These are phyloP conservation scores for Blastobotrys raffinosifermentans DNA, from an alignment of 1,139 yeast species.

Conservation along the genomic window DNA sequence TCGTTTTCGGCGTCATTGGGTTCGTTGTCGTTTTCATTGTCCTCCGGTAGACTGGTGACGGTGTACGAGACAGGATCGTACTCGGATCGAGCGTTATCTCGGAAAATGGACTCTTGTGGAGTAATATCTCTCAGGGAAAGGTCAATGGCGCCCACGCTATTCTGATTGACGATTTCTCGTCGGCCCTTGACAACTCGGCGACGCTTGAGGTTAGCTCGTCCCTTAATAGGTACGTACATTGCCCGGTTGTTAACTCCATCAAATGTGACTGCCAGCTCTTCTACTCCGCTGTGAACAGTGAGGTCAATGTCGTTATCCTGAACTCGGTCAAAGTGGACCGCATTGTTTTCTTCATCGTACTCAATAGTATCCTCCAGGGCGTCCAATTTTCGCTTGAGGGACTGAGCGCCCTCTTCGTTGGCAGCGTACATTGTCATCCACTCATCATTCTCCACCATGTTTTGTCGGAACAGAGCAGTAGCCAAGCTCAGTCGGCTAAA, in stretches of 20 bases:
- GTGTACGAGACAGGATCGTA: conserved; percentile 58
- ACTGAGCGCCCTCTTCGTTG: conserved; percentile 35
- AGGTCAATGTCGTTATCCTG: conserved; percentile 80
- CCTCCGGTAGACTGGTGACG: conserved; percentile 18
- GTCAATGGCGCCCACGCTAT: conserved; percentile 46
- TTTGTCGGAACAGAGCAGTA: conserved; percentile 69
- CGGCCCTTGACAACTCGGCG: conserved; percentile 60
- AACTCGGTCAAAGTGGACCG: conserved; percentile 53
- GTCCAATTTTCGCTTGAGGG: conserved; percentile 24
- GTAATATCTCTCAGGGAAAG: conserved; percentile 67
- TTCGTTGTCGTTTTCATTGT: conserved; percentile 13
- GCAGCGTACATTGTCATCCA: conserved; percentile 73
- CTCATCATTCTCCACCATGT: conserved; percentile 67
- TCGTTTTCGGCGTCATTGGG: too few relatives aligned
- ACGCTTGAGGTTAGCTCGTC: conserved; percentile 75
- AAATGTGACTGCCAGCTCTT: conserved; percentile 53
- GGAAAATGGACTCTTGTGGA: conserved; percentile 56
- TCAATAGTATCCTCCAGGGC: conserved; percentile 29
- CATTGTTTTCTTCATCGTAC: conserved; percentile 40
- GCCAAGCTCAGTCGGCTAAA: conserved; percentile 44
- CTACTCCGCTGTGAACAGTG: conserved; percentile 42
- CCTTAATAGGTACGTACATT: conserved; percentile 69
- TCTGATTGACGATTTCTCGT: conserved; percentile 44
- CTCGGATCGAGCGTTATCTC: conserved; percentile 63
- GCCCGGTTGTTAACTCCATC: conserved; percentile 55